Base-by-base conservation (phyloP, 495 filamentous ascomycete species). In the Aspergillus taichungensis region DNA sequence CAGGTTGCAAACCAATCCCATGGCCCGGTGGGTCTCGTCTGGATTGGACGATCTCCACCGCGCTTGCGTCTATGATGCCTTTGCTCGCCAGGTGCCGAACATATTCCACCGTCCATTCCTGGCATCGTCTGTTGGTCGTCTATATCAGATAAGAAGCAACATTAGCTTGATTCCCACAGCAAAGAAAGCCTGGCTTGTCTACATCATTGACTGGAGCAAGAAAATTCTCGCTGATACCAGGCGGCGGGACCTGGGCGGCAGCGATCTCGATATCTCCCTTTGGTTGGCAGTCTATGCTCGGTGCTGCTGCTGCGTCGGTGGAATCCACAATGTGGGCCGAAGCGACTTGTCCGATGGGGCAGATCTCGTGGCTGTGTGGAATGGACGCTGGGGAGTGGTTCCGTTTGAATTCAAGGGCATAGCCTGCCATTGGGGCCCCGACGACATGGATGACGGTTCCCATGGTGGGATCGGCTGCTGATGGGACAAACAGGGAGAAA, bases 71-170 rank as follows among this genome's bases (percentile, higher is more conserved):
- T 35, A 65, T 58, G 8, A 54, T 32, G 8, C 50, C 33, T 39
- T 54, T 54, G 5, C 38, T 27, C 30, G 64, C 56, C 9, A 68
- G 45, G 37, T 51, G 51, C 3, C 57, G 52, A 9, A 66, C 46
- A 39, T 54, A 68, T 14, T 68, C 62, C 55, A 62, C 59, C 5
- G 60, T 68, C 62, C 64, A 67, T 37, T 67, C 64, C 34, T 67
- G 62, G 32, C 57, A 64, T 44, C 62, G 49, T 37, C 48, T 63
- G 31, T 67, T 67, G 10, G 48, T 58, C 1, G 45, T 52, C 63
- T 66, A n/a, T n/a, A n/a, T n/a, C n/a, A n/a, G n/a, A n/a, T n/a
- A n/a, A n/a, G 32, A 5, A 13, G 13, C 31, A 24, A 24, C 6
- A 30, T 24, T 18, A 11, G 12, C 18, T 33, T 0, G 18, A 46